Base-by-base conservation (phyloP, 305 asterid species). In the Striga hermonthica region DNA sequence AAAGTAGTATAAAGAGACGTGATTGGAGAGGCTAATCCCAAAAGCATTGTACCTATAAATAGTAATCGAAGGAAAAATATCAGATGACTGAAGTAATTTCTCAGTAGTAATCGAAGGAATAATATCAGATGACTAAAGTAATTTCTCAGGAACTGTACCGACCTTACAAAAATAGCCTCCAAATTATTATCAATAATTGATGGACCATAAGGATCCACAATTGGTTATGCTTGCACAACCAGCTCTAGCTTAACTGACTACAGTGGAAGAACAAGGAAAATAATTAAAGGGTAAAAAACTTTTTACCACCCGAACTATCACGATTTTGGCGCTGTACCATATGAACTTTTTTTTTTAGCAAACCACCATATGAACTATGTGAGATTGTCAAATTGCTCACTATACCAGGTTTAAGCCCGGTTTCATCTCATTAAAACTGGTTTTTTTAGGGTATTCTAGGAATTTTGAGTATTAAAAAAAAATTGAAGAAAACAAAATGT, bases 101-200 rank as follows among this genome's bases (percentile, higher is more conserved):
- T 58, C 8, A 53, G 58, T n/a, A 57, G 9, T 60, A 53, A 41
- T 14, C 48, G 49, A 47, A 52, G 9, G 12, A 7, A 35, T 50
- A 53, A 53, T 50, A 56, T 36, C n/a, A 28, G 35, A 63, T 9
- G n/a, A n/a, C n/a, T n/a, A 41, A 59, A 47, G 12, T 40, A 65
- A 12, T 22, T 68, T 47, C 56, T 58, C 8, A 53, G 58, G 63
- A 28, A 64, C 56, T 38, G 47, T 52, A 62, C 12, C 22, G 49
- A 92, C 98, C 97, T 87, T 80, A 92, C 98, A 47, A 89, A 73
- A 55, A 89, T 86, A 49, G 97, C 96, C 84, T 92, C 95, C 91
- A 92, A 81, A 72, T 83, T 82, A 69, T 83, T 84, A 71, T 90
- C 97, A 55, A 86, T 59, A 13, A 89, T 84, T 10, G 98, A 93